These are phyloP conservation scores for Mucor piriformis DNA, from an alignment of 371 early-diverging fungal genomes.

Conservation along the genomic window DNA sequence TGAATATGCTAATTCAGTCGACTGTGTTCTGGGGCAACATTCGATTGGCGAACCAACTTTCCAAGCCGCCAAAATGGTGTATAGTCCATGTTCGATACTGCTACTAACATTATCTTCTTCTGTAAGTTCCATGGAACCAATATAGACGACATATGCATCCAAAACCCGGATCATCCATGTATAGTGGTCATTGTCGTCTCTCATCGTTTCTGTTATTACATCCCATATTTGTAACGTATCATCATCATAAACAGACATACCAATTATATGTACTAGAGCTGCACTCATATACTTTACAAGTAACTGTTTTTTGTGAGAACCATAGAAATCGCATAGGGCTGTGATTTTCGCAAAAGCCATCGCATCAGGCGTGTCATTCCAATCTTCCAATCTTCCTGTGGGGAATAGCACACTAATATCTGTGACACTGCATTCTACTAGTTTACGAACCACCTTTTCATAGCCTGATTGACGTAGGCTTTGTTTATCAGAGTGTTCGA, in stretches of 20 bases:
- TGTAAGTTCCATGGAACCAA: slow-evolving; percentile 2
- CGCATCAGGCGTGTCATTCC: neutral
- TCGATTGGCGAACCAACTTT: slow-evolving; percentile 1
- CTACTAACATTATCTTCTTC: neutral
- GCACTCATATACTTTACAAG: slow-evolving; percentile 15
- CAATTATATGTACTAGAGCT: slow-evolving; percentile 3
- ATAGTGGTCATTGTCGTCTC: slow-evolving; percentile 14
- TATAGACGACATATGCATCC: slow-evolving; percentile 56
- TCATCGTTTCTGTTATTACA: slow-evolving; percentile 22
- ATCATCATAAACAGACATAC: neutral
- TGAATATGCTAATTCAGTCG: slow-evolving; percentile 21
- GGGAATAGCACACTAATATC: slow-evolving; percentile 15
- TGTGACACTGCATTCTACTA: slow-evolving; percentile 26
- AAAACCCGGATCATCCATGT: slow-evolving; percentile 54
- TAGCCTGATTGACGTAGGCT: neutral
- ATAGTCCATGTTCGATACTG: slow-evolving; percentile 12
- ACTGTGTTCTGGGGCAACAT: neutral
- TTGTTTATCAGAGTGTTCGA: neutral
- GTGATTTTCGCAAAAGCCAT: neutral
- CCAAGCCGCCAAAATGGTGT: slow-evolving; percentile 4
- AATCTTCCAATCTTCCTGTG: slow-evolving; percentile 6
- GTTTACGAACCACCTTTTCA: slow-evolving; percentile 16
- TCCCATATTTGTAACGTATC: neutral
- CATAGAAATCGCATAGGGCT: slow-evolving; percentile 14
- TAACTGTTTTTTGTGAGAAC: slow-evolving; percentile 22